Base-by-base conservation (phyloP, 176 grass and related monocot genomes). In the Stipa capillata region DNA sequence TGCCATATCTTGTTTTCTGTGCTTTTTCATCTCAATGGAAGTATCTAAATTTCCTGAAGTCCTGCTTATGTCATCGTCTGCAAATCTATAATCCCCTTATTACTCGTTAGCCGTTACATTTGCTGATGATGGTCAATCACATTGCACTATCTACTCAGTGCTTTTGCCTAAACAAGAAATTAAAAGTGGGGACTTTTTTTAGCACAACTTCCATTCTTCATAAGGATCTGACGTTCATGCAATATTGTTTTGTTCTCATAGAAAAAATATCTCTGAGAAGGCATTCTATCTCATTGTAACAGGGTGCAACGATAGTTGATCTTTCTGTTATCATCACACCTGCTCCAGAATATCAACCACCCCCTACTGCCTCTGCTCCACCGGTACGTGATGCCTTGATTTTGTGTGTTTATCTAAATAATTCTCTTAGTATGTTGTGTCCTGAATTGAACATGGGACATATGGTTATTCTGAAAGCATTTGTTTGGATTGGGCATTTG, bases 281-380 rank as follows among this genome's bases (percentile, higher is more conserved):
- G 1, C 10, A 60, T 76, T 60, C 27, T 77, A 2, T 76, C 59
- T 61, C 18, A 37, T 67, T 77, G 52, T 70, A 29, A 80, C 73
- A 95, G 92, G 87, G 89, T 25, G 84, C 89, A 41, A 95, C 84
- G 20, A 89, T 92, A 65, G 86, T 89, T 71, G 89, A 92, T 87
- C 87, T 95, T 61, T 95, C 92, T 76, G 92, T 95, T 71, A 85
- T 87, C 63, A 87, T 95, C 18, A 29, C 51, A 48, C 58, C 89
- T 74, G 89, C 89, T 44, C 89, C 84, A 77, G 89, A 89, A 62
- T 91, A 95, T 59, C 69, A 79, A 28, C 84, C 83, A 8, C 89
- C 89, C 24, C 84, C 78, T 60, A 82, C 72, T 61, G 42, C 42
- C 20, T 88, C 85, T 74, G 82, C 88, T 56, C 91, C 88, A 69